Conservation (phyloP, 225 moss, liverwort and hornwort species). For the Bryoerythrophyllum caledonicum region DNA sequence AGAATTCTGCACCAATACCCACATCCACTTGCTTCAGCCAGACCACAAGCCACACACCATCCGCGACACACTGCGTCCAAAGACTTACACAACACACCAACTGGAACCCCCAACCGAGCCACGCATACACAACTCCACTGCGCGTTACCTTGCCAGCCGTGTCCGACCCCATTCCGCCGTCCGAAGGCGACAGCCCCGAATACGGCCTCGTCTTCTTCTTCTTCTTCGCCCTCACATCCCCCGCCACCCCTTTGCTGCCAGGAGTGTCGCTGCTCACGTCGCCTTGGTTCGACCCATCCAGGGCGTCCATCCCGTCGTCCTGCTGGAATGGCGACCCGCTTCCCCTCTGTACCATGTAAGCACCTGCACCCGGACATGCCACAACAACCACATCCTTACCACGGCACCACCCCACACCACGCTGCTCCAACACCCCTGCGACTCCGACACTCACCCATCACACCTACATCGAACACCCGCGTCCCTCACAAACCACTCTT, state of each 20-base stretch:
- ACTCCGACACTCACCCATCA: background rate
- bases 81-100: background rate
- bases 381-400: background rate
- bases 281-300: constrained; percentile 29
- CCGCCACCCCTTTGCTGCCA: constrained; percentile 37
- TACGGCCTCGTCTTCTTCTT: constrained; percentile 73
- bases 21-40: constrained; percentile 10
- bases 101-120: background rate
- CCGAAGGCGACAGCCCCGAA: constrained; percentile 45
- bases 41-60: background rate
- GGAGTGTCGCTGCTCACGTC: constrained; percentile 35
- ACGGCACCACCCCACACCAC: background rate
- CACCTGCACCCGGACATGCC: constrained; percentile 23
- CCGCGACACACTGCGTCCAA: background rate
- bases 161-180: constrained; percentile 43
- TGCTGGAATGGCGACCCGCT: constrained; percentile 23
- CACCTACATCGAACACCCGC: background rate
- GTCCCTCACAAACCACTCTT: background rate
- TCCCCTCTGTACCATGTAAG: constrained; percentile 28
- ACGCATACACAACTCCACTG: background rate
- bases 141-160: constrained; percentile 30
- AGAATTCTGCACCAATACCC: constrained; percentile 25
- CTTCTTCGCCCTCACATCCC: constrained; percentile 63
- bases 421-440: background rate
- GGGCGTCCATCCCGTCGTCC: constrained; percentile 28